A percentile compares a stretch with the other conserved stretches of the same genome.
phyloP scores from a whole-genome alignment of 1,284 basidiomycete genomes.

The Boletus sp. region DNA sequence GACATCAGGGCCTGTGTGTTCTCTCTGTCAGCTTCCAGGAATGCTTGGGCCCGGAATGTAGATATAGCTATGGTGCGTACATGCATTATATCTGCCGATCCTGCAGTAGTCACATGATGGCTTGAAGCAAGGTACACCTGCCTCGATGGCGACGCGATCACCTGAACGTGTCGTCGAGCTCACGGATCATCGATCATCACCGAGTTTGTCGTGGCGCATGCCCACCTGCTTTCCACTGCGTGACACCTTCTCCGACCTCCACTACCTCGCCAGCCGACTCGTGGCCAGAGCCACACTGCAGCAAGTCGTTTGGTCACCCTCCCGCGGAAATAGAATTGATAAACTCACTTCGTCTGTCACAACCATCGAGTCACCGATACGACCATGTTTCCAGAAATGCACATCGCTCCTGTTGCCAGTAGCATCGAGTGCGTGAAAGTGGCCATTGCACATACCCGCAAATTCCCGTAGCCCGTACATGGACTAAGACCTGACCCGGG shows the following conservation, averaged over 20 bases:
- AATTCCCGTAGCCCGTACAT: conserved; percentile 61
- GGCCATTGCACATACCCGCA: conserved; percentile 44
- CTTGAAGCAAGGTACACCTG: conserved; percentile 58
- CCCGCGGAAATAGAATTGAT: not conserved
- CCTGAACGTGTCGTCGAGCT: conserved; percentile 31
- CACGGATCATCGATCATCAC: not conserved
- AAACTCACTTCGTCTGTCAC: conserved; percentile 53
- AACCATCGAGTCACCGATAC: conserved; percentile 62
- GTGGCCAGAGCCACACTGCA: conserved; percentile 58
- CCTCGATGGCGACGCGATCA: conserved; percentile 63
- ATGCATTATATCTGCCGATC: conserved; percentile 58
- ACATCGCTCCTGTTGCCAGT: conserved; percentile 47
- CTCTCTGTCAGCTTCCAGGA: conserved; percentile 7
- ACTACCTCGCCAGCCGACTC: conserved; percentile 63
- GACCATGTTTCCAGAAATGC: conserved; percentile 64
- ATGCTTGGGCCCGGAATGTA: not conserved
- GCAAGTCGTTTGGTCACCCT: not conserved
- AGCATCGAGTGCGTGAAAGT: not conserved
- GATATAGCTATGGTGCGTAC: conserved; percentile 23
- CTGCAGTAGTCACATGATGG: conserved; percentile 56
- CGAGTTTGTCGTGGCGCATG: not conserved
- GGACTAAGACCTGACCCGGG: conserved; percentile 56
- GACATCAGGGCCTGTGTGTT: conserved; percentile 42
- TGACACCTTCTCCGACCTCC: conserved; percentile 59
- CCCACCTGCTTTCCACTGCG: conserved; percentile 53